A percentile compares a stretch with the other conserved stretches of the same genome.
These are phyloP conservation scores for Fusarium sororula DNA, from an alignment of 2,329 filamentous ascomycete species.

Conservation along the genomic window DNA sequence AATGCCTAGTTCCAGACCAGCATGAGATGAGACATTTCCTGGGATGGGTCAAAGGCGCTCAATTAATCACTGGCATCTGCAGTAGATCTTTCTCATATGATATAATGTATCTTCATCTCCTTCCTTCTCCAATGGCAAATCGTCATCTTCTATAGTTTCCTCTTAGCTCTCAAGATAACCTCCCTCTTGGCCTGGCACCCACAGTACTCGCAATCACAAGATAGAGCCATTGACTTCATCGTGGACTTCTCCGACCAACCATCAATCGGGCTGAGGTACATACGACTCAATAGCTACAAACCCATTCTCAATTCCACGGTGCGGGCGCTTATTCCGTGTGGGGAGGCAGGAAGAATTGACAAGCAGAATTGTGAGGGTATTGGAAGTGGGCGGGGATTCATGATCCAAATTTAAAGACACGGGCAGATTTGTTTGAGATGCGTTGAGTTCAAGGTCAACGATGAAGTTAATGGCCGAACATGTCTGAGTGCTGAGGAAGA, in stretches of 20 bases:
- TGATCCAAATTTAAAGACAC: rapidly evolving
- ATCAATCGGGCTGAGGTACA: not conserved
- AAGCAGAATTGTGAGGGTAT: too few species aligned
- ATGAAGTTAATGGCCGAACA: not conserved
- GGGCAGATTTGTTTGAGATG: rapidly evolving
- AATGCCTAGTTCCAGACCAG: not conserved
- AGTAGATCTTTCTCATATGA: not conserved
- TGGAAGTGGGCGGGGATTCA: not conserved
- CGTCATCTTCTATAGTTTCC: rapidly evolving
- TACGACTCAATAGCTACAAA: not conserved
- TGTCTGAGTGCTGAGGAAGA: not conserved
- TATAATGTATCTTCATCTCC: not conserved
- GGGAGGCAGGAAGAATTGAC: not conserved
- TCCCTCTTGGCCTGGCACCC: not conserved
- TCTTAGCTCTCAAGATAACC: too few species aligned
- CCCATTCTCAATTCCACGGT: not conserved
- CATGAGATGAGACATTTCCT: not conserved
- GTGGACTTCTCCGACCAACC: not conserved
- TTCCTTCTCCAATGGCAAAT: not conserved
- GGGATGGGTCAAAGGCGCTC: not conserved
- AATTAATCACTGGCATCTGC: not conserved
- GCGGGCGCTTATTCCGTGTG: not conserved
- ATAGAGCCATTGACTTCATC: not conserved
- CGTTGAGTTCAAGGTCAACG: not conserved
- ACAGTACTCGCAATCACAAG: not conserved